These are phyloP conservation scores for Mycotypha africana DNA, from an alignment of 371 early-diverging fungal genomes.

Conservation along the genomic window DNA sequence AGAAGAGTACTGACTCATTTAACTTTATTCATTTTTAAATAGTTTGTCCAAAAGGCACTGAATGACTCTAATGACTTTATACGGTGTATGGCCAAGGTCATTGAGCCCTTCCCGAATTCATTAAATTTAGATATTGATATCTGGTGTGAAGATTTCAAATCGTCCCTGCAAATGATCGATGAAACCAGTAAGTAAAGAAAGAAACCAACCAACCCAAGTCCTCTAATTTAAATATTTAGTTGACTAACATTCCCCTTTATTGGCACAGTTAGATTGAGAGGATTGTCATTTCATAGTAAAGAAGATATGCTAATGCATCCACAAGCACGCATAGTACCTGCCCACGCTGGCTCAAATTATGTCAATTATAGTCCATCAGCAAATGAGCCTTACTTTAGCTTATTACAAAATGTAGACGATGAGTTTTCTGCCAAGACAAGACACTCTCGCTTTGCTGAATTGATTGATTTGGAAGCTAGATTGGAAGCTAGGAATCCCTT, in stretches of 20 bases:
- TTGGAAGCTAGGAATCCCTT: too few relatives aligned
- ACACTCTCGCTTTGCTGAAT: conserved; percentile 4
- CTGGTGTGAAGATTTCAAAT: conserved; percentile 7
- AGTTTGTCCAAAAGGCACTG: conserved; percentile 15
- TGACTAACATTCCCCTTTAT: not conserved
- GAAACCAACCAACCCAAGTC: not conserved
- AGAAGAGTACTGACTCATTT: not conserved
- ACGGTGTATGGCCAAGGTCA: conserved; percentile 10
- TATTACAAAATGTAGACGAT: conserved; percentile 2
- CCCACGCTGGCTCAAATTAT: conserved; percentile 2
- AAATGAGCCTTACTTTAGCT: conserved; percentile 2
- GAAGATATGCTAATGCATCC: conserved; percentile 14
- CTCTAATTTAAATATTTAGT: not conserved
- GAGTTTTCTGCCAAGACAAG: conserved; percentile 6
- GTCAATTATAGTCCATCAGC: conserved; percentile 4
- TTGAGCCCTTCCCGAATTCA: conserved; percentile 8
- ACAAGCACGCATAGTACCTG: conserved; percentile 5
- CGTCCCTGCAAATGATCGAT: conserved; percentile 7
- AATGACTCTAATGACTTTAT: conserved; percentile 21
- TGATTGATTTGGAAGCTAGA: conserved; percentile 11
- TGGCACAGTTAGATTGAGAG: conserved; percentile 7
- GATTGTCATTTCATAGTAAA: conserved; percentile 12
- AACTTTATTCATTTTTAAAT: not conserved
- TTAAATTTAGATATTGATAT: conserved; percentile 15
- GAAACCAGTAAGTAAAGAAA: conserved; percentile 12